phyloP scores from a whole-genome alignment of 2,329 filamentous ascomycete genomes.

The Exophiala oligosperma region DNA sequence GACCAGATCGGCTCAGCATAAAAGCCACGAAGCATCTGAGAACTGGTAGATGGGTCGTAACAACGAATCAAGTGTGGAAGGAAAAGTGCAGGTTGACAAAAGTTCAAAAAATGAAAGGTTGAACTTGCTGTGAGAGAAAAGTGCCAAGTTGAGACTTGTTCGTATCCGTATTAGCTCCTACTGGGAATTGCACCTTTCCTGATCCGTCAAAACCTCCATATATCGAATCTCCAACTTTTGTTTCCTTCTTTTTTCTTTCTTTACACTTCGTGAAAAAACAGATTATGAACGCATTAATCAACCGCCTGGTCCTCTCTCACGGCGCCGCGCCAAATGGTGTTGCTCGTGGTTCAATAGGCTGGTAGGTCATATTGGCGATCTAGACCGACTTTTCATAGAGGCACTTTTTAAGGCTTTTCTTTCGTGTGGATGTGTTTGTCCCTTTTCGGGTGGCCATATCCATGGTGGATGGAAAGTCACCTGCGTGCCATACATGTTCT shows the following conservation, averaged over 20 bases:
- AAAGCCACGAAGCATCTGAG: too few species aligned
- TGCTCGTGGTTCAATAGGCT: constrained; percentile 20
- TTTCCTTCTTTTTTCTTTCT: constrained; percentile 15
- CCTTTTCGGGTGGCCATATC: constrained; percentile 1
- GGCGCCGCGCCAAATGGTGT: neutral
- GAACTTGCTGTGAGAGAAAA: too few species aligned
- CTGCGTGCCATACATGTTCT: constrained; percentile 28
- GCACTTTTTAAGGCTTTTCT: constrained; percentile 26
- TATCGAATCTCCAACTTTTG: neutral
- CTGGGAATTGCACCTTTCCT: neutral
- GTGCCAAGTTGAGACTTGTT: too few species aligned
- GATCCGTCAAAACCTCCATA: neutral
- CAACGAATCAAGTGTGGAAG: neutral
- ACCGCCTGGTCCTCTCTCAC: constrained; percentile 23
- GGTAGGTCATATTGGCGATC: constrained; percentile 32
- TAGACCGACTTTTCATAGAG: constrained; percentile 22
- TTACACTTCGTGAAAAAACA: constrained; percentile 28
- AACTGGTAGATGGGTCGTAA: neutral
- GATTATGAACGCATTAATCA: constrained; percentile 29
- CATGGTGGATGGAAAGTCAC: constrained; percentile 28
- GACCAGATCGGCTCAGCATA: too few species aligned
- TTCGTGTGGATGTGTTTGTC: constrained; percentile 11
- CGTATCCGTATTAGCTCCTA: too few species aligned
- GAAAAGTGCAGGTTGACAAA: neutral
- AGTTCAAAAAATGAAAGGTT: neutral